Evolutionary conservation across 306 rosid genomes (phyloP).

Genomic region (Alnus rubra): DNA sequence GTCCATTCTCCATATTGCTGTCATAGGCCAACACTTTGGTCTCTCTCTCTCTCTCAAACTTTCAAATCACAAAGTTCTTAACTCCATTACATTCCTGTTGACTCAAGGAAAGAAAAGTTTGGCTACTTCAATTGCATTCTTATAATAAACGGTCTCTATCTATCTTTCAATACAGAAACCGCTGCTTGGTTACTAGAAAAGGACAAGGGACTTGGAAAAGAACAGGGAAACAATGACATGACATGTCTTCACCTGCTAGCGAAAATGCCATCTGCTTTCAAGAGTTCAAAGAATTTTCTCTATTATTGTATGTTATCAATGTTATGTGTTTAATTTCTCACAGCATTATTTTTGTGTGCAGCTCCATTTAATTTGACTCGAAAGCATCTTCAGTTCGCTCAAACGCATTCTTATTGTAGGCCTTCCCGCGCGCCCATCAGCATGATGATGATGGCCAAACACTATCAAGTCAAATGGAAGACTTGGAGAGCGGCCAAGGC

Average conservation of each 20-base stretch:
- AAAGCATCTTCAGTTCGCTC: neutral
- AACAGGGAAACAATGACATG: too few species aligned
- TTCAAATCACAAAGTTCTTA: too few species aligned
- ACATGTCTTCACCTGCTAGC: too few species aligned
- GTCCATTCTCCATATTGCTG: neutral
- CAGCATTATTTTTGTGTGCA: too few species aligned
- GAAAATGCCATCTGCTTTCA: conserved; percentile 4
- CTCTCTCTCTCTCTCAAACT: neutral
- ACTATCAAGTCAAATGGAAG: neutral
- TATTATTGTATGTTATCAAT: neutral
- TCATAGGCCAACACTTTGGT: neutral
- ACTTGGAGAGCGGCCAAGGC: neutral
- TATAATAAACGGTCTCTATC: neutral
- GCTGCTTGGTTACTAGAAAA: neutral
- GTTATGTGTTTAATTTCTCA: too few species aligned
- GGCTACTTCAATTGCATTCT: too few species aligned
- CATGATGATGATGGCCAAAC: neutral
- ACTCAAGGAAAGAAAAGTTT: neutral
- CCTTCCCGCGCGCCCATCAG: neutral
- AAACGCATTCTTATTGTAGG: neutral
- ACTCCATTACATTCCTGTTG: too few species aligned
- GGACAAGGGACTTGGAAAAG: neutral
- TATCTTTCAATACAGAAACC: neutral
- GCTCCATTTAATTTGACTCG: too few species aligned
- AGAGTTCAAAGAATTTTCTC: too few species aligned